phyloP scores from a whole-genome alignment of 2,329 filamentous ascomycete genomes.

The Parastagonospora nodorum region DNA sequence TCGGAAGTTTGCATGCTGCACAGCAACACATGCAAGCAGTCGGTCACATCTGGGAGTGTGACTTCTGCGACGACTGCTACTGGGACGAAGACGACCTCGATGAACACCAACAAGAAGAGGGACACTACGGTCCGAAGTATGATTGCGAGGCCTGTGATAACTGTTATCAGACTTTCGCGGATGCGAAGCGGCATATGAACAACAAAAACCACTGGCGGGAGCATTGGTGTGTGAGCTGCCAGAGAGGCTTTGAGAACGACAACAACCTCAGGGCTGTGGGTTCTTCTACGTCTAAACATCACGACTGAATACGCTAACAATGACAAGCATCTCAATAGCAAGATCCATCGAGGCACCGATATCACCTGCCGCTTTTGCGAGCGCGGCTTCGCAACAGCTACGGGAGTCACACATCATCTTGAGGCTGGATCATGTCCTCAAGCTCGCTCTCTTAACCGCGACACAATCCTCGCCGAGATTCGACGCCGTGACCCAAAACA shows the following conservation, averaged over 20 bases:
- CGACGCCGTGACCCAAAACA: constrained; percentile 50
- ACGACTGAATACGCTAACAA: background rate
- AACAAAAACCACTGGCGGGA: constrained; percentile 15
- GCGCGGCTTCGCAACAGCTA: constrained; percentile 53
- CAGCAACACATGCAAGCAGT: constrained; percentile 25
- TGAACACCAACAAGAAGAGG: constrained; percentile 15
- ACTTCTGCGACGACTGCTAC: constrained; percentile 8
- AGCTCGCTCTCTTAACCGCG: constrained; percentile 52
- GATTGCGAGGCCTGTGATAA: constrained; percentile 18
- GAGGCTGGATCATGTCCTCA: constrained; percentile 59
- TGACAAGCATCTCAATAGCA: constrained; percentile 58
- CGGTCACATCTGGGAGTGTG: constrained; percentile 19
- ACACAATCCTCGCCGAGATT: constrained; percentile 55
- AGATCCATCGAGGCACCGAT: constrained; percentile 51
- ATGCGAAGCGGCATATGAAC: constrained; percentile 17
- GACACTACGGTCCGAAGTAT: constrained; percentile 12
- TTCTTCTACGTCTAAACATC: background rate
- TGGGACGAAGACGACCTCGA: background rate
- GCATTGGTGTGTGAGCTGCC: constrained; percentile 17
- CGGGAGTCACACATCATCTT: constrained; percentile 61
- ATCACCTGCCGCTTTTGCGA: constrained; percentile 63
- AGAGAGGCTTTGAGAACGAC: constrained; percentile 25
- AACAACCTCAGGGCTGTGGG: constrained; percentile 20
- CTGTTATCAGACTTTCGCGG: constrained; percentile 3
- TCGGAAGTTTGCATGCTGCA: constrained; percentile 12